Evolutionary conservation across 345 rosid species (phyloP), one percentile per base, ranked within the genome.

Genomic region (Populus deltoides): DNA sequence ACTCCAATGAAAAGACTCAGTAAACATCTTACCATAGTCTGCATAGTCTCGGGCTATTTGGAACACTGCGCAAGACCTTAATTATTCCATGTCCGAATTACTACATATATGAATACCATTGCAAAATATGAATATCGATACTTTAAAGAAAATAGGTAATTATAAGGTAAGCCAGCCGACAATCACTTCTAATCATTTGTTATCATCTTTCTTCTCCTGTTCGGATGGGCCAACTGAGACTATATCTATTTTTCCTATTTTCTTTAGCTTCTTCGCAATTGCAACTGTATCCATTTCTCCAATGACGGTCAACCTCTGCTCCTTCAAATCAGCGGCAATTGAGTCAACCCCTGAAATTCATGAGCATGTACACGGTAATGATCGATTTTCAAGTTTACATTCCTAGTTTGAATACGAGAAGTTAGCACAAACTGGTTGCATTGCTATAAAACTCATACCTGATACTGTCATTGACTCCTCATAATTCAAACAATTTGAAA

Each of bases 251-350:
- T 73, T 76, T 25, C 86, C 82, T 22, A 79, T 57, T 12, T 73
- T 83, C 86, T 83, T 83, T 51, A 79, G 75, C 80, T 80, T 83
- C 73, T 76, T 77, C 67, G 78, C 86, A 38, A 83, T 75, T 22
- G 80, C 83, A 72, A 79, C 70, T 25, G 76, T 63, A 79, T 83
- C 86, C 80, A 83, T 73, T 57, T 73, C 29, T 10, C 86, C 86
- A 43, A 79, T 70, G 61, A 79, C 76, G 4, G 81, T 83, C 78
- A 83, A 53, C 81, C 69, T 83, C 81, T 76, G 83, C 33, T 83
- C 83, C 43, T 77, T 80, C 59, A 74, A 16, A 17, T 83, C 81
- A 7, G 83, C 83, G 7, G 75, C 80, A 31, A 83, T 77, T 3
- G 83, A 77, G 27, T 86, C 89, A 24, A 84, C 87, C 15, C 87